Base-by-base conservation (phyloP, 108 stramenopile genomes). In the Seminavis robusta region DNA sequence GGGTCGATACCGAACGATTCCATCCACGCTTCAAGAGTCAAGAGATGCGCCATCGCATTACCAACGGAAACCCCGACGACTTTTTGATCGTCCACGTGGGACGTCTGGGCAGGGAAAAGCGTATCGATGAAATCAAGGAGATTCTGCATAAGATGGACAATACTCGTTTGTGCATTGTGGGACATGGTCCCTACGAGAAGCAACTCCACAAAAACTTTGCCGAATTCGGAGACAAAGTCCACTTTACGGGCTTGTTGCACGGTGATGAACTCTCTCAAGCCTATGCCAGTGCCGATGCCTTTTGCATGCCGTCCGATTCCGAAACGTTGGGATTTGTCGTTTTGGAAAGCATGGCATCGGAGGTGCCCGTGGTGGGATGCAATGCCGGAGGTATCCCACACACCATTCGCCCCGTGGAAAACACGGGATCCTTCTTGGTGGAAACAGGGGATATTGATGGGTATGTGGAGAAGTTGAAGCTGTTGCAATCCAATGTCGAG, bases 301-400 rank as follows among this genome's bases (percentile, higher is more conserved):
- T 92, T 63, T 27, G 77, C 3, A 85, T 89, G 81, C 85, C 90
- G 2, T 74, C 67, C 16, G 86, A 87, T 54, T 72, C 77, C 4
- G 90, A 92, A 61, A 89, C 90, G 9, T 68, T 92, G n/a, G 88
- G 90, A n/a, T 87, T 87, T 58, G 94, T 95, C 25, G 88, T 89
- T 7, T 62, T 95, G 67, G 94, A 95, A 69, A 80, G 88, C 40
- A 92, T 95, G 92, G 94, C 94, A 2, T 69, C 65, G 33, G 92
- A 90, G 30, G 88, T 95, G 1, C 90, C 94, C 7, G 90, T 94
- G 37, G 74, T 92, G 9, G 94, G 73, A 5, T 70, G 63, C 15
- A 38, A 56, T 17, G 94, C 90, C 1, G 86, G 86, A 4, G 84
- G 86, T n/a, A 86, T 94, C 40, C 80, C 84, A 30, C 68, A 83